Evolutionary conservation across 345 rosid genomes (phyloP).

Genomic region (Turritis glabra): DNA sequence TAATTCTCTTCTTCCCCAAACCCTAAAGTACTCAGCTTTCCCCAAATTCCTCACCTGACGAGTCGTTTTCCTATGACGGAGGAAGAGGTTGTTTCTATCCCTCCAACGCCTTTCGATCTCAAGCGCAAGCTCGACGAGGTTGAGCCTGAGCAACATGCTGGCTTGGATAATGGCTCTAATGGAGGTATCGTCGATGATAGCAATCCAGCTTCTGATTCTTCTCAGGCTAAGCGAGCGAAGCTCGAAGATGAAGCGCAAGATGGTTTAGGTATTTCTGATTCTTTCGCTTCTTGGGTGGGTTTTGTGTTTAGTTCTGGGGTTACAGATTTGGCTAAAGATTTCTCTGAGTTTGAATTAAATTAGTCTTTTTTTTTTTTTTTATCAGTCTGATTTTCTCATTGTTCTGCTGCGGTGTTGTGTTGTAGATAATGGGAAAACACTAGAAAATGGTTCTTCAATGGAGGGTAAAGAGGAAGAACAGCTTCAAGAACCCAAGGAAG

Average conservation of each 20-base stretch:
- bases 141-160: conserved; percentile 35
- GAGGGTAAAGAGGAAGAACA: conserved; percentile 20
- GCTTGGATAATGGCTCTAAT: neutral
- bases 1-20: conserved; percentile 9
- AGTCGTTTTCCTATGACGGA: too few relatives aligned
- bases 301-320: neutral
- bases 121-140: conserved; percentile 74
- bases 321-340: neutral
- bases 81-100: conserved; percentile 52
- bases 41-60: neutral
- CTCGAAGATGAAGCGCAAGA: conserved; percentile 50
- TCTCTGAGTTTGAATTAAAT: too few relatives aligned
- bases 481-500: conserved; percentile 15
- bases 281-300: neutral
- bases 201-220: conserved; percentile 39
- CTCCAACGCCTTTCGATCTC: conserved; percentile 50
- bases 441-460: conserved; percentile 6
- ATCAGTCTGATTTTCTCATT: neutral
- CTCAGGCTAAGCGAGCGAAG: conserved; percentile 57
- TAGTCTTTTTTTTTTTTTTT: too few relatives aligned
- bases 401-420: neutral
- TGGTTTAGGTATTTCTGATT: conserved; percentile 46
- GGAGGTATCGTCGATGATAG: conserved; percentile 23
- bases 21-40: conserved; percentile 20
- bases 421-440: conserved; percentile 34